Percentiles rank a stretch among this genome's conserved stretches.
These are phyloP conservation scores for Ballota nigra DNA, from an alignment of 257 asterid genomes.

Conservation along the genomic window DNA sequence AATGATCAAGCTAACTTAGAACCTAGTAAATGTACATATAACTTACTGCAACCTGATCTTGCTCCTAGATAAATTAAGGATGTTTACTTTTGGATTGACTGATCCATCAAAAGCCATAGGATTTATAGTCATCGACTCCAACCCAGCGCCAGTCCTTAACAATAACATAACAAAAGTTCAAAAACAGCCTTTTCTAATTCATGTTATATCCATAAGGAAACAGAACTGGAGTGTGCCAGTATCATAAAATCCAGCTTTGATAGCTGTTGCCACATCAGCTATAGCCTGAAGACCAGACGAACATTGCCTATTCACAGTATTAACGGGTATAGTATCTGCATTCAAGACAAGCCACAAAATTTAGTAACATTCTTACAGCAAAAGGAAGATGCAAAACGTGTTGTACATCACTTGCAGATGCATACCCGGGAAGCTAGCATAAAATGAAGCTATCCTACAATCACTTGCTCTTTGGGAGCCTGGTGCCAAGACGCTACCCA, in stretches of 20 bases:
- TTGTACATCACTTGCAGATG: background rate
- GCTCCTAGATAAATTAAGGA: conserved; percentile 48
- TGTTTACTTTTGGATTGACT: conserved; percentile 80
- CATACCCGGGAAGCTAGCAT: conserved; percentile 97
- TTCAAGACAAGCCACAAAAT: background rate
- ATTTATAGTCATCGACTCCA: conserved; percentile 89
- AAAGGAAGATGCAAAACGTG: background rate
- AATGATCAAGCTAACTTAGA: too few relatives aligned
- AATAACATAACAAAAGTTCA: background rate
- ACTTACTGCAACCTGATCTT: conserved; percentile 98
- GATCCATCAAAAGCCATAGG: conserved; percentile 99
- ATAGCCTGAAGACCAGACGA: conserved; percentile 99
- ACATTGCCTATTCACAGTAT: conserved; percentile 98
- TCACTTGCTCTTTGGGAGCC: conserved; percentile 98
- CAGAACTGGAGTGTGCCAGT: conserved; percentile 50
- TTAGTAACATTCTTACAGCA: background rate
- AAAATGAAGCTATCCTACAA: conserved; percentile 99
- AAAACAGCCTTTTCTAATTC: background rate
- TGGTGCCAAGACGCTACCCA: conserved; percentile 91
- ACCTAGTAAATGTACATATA: background rate
- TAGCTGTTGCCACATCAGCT: conserved; percentile 99
- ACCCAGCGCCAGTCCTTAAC: conserved; percentile 95
- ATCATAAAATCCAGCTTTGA: conserved; percentile 98
- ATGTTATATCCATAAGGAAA: background rate
- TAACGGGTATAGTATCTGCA: conserved; percentile 87